A percentile compares a stretch with the other conserved stretches of the same genome.
These are phyloP conservation scores for Monosiga brevicollis DNA, from an alignment of 78 protist genomes.

Conservation along the genomic window DNA sequence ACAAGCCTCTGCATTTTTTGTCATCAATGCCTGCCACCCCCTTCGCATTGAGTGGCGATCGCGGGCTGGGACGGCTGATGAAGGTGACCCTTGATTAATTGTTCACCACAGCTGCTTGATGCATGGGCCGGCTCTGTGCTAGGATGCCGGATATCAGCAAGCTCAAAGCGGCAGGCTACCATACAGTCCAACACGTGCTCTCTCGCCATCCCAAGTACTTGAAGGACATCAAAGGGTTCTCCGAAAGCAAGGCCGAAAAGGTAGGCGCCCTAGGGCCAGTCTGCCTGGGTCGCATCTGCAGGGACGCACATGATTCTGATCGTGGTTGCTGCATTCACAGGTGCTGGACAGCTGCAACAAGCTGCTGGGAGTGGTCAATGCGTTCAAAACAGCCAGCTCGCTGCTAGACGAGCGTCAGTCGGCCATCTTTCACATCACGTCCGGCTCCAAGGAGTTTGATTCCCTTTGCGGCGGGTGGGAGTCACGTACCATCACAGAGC, in stretches of 20 bases:
- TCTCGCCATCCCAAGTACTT: constrained; percentile 2
- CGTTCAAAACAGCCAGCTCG: constrained; percentile 36
- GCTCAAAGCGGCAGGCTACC: constrained; percentile 50
- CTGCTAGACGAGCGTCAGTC: constrained; percentile 20
- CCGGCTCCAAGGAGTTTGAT: constrained; percentile 88
- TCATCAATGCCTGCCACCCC: not conserved
- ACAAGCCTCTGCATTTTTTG: not conserved
- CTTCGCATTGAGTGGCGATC: not conserved
- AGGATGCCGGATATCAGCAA: constrained; percentile 43
- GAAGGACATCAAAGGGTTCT: constrained; percentile 49
- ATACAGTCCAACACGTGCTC: constrained; percentile 21
- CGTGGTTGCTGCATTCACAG: not conserved
- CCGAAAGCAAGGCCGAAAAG: constrained; percentile 71
- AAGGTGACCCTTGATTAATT: not conserved
- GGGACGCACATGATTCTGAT: not conserved
- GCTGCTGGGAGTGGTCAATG: not conserved
- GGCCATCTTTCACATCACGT: constrained; percentile 56
- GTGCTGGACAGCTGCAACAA: not conserved
- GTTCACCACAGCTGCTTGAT: too few species aligned
- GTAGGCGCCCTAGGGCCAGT: constrained; percentile 1
- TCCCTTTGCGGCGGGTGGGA: constrained; percentile 86
- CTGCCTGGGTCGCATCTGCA: not conserved
- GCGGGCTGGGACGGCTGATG: not conserved
- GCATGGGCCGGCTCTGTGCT: too few species aligned
- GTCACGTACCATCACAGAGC: constrained; percentile 94